Evolutionary conservation across 805 yeast species (phyloP).

Genomic region (Zygoascus bituminiphila): DNA sequence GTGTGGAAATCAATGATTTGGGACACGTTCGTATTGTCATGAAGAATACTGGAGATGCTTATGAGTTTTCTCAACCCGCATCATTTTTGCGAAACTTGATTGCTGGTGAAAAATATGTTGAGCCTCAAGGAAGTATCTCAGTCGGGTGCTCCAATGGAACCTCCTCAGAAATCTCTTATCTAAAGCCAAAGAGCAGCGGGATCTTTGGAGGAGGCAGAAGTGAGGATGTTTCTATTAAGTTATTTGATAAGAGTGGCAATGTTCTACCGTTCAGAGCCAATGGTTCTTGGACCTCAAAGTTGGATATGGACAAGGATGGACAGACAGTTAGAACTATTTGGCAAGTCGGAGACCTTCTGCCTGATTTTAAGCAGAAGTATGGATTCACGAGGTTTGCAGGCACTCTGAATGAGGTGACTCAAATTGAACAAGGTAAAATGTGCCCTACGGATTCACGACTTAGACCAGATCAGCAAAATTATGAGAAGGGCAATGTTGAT

Average conservation of each 20-base stretch:
- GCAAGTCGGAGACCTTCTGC: slow-evolving; percentile 60
- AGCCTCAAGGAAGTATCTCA: slow-evolving; percentile 65
- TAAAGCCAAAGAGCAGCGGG: slow-evolving; percentile 63
- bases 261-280: slow-evolving; percentile 14
- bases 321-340: slow-evolving; percentile 41
- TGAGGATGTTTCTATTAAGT: slow-evolving; percentile 42
- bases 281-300: slow-evolving; percentile 81
- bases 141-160: slow-evolving; percentile 62
- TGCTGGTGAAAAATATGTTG: slow-evolving; percentile 92
- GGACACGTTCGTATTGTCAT: slow-evolving; percentile 58
- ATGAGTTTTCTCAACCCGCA: slow-evolving; percentile 76
- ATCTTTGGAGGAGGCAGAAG: slow-evolving; percentile 74
- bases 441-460: slow-evolving; percentile 86
- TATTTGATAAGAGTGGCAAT: slow-evolving; percentile 29
- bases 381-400: slow-evolving; percentile 85
- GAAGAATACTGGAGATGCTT: slow-evolving; percentile 55
- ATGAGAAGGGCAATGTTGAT: slow-evolving; percentile 61
- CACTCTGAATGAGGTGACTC: slow-evolving; percentile 69
- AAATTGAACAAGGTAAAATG: slow-evolving; percentile 50
- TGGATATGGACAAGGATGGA: slow-evolving; percentile 25
- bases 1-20: slow-evolving; percentile 69
- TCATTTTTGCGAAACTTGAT: slow-evolving; percentile 76
- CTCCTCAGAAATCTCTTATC: slow-evolving; percentile 60
- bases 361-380: slow-evolving; percentile 53
- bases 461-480: slow-evolving; percentile 74